Conservation (phyloP, 305 asterid species). For the Striga hermonthica region DNA sequence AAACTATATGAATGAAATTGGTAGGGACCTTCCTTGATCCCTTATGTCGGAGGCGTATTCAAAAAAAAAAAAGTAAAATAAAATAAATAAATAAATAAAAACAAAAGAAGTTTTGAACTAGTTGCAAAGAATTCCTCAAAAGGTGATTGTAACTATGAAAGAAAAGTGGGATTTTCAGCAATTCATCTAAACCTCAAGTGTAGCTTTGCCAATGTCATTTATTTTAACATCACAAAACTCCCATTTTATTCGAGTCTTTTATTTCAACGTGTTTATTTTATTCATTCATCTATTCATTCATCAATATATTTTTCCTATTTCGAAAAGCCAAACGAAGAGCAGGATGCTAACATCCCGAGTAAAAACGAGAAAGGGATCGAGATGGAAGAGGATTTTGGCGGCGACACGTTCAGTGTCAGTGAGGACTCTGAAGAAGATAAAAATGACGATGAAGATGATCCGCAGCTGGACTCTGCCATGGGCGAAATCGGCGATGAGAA, state of each 20-base stretch:
- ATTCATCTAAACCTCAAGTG: not conserved
- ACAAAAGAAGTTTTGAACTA: too few relatives aligned
- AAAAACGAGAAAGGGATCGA: conserved; percentile 83
- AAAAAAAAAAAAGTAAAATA: too few relatives aligned
- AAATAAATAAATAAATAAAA: too few relatives aligned
- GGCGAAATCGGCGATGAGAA: conserved; percentile 72
- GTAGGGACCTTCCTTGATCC: too few relatives aligned
- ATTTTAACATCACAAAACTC: conserved; percentile 2
- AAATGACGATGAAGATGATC: conserved; percentile 52
- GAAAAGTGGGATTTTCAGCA: not conserved
- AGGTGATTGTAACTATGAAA: not conserved
- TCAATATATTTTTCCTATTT: too few relatives aligned
- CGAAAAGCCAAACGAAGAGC: conserved; percentile 59
- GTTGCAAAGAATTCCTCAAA: not conserved
- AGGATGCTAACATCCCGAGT: conserved; percentile 52
- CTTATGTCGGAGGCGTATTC: too few relatives aligned
- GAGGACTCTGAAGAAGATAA: conserved; percentile 69
- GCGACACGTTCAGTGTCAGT: conserved; percentile 66
- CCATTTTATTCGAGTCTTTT: too few relatives aligned
- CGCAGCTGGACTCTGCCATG: conserved; percentile 62
- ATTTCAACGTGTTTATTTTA: too few relatives aligned
- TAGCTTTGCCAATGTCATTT: not conserved
- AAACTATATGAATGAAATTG: too few relatives aligned
- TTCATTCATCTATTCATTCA: too few relatives aligned
- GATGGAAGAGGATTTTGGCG: conserved; percentile 89